A percentile compares a stretch with the other conserved stretches of the same genome.
phyloP scores from a whole-genome alignment of 73 alveolate species.

The Paramecium caudatum region DNA sequence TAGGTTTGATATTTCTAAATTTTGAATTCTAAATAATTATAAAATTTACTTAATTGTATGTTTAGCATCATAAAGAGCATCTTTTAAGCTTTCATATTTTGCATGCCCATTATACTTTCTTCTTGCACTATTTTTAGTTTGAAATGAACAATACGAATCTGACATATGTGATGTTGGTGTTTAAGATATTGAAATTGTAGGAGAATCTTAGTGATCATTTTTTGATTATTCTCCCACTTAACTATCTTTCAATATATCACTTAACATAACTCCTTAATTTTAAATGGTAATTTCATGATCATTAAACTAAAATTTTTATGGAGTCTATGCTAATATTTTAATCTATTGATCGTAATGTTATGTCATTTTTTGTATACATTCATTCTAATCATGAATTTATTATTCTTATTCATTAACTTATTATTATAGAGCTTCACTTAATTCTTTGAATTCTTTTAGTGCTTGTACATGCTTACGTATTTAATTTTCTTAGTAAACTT shows the following conservation, averaged over 20 bases:
- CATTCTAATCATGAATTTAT: not conserved
- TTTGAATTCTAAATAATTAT: not conserved
- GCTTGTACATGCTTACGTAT: not conserved
- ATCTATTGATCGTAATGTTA: not conserved
- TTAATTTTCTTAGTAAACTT: not conserved
- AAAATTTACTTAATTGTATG: conserved; percentile 27
- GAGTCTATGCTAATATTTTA: not conserved
- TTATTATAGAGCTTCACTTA: not conserved
- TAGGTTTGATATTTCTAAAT: not conserved
- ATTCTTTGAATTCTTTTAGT: conserved; percentile 11
- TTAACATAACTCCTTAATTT: conserved; percentile 29
- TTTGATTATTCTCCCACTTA: not conserved
- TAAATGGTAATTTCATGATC: not conserved
- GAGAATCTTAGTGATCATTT: not conserved
- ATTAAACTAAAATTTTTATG: not conserved
- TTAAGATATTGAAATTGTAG: not conserved
- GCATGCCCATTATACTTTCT: not conserved
- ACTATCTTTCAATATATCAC: conserved; percentile 40
- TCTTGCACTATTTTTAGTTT: conserved; percentile 49
- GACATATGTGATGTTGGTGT: not conserved
- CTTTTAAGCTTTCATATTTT: conserved; percentile 13
- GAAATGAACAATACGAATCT: conserved; percentile 17
- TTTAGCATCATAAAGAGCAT: not conserved
- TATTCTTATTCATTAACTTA: conserved; percentile 21
- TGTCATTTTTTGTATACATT: not conserved